A percentile compares a stretch with the other conserved stretches of the same genome.
These are phyloP conservation scores for Trametes cingulata DNA, from an alignment of 768 basidiomycete genomes.

Conservation along the genomic window DNA sequence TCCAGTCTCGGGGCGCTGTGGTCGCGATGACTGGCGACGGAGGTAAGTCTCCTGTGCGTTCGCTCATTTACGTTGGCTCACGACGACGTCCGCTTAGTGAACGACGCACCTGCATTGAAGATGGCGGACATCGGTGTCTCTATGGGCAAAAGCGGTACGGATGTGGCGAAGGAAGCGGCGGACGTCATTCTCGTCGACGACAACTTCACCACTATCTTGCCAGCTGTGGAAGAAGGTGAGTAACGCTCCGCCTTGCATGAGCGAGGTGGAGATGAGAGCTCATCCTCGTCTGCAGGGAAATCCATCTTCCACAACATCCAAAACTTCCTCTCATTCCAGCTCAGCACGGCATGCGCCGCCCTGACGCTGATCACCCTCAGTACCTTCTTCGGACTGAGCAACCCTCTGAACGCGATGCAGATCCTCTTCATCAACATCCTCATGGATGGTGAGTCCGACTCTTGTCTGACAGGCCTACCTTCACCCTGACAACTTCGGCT, in stretches of 20 bases:
- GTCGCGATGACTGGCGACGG: slow-evolving; percentile 99
- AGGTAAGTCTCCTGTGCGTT: slow-evolving; percentile 46
- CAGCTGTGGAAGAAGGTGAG: slow-evolving; percentile 90
- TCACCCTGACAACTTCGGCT: not conserved
- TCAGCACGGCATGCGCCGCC: slow-evolving; percentile 96
- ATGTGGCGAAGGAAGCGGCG: slow-evolving; percentile 97
- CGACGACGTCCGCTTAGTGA: slow-evolving; percentile 50
- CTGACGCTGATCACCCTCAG: slow-evolving; percentile 93
- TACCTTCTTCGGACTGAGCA: slow-evolving; percentile 85
- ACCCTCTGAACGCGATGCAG: slow-evolving; percentile 97
- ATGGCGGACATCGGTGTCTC: slow-evolving; percentile 98
- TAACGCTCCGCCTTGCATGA: not conserved
- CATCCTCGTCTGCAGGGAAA: slow-evolving; percentile 57
- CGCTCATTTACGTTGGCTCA: not conserved
- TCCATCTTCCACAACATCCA: slow-evolving; percentile 99
- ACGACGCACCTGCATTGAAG: slow-evolving; percentile 95
- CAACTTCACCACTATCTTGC: slow-evolving; percentile 92
- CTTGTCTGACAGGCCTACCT: not conserved
- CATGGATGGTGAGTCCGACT: slow-evolving; percentile 74
- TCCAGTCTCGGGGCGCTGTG: slow-evolving; percentile 84
- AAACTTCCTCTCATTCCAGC: slow-evolving; percentile 95
- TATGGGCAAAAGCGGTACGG: slow-evolving; percentile 98
- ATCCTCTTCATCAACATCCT: slow-evolving; percentile 99
- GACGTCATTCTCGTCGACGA: slow-evolving; percentile 97
- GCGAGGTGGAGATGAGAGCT: not conserved